Base-by-base conservation (phyloP, 108 stramenopile species). In the Skeletonema marinoi region DNA sequence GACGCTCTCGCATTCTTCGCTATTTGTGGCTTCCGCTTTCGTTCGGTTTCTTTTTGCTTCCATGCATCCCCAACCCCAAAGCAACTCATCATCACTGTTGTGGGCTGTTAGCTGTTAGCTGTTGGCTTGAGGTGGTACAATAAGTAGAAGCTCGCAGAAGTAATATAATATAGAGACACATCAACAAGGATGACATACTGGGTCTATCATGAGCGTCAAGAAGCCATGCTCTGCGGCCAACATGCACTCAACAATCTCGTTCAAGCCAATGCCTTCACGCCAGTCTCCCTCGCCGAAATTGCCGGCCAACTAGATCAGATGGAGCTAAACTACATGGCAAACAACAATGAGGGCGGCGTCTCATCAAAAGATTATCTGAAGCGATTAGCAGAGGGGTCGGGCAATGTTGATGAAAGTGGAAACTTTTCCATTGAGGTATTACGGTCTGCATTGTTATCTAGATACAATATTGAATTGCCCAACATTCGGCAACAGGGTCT, bases 201-300 rank as follows among this genome's bases (percentile, higher is more conserved):
- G 87, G 86, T 97, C 35, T 97, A 97, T 62, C 95, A 97, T 72
- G 97, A 97, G 46, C 89, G 90, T 30, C 97, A 97, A 80, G 79
- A 94, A 46, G 85, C 91, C 32, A 66, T 84, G 32, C 86, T 97
- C 6, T 97, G 97, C 72, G 97, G 97, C 10, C 97, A 97, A 83
- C 97, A 97, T 75, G 90, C 92, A 9, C 75, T 97, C 78, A 97
- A 97, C 75, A 96, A 96, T 70, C 85, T 97, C 8, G 80, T 95
- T 32, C 94, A 95, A 74, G 80, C 68, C 17, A 63, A 81, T 33
- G 85, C 67, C 31, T 97, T 96, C 73, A 66, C 84, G 2, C 68
- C 93, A 25, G 93, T 74, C 21, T 70, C 64, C 21, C 87, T 97
- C 41, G 85, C 95, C 16, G 81, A 94, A 65, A 87, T 96, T 59